Evolutionary conservation across 192 early-diverging fungal genomes (phyloP).

Genomic region (Backusella liffmaniae): DNA sequence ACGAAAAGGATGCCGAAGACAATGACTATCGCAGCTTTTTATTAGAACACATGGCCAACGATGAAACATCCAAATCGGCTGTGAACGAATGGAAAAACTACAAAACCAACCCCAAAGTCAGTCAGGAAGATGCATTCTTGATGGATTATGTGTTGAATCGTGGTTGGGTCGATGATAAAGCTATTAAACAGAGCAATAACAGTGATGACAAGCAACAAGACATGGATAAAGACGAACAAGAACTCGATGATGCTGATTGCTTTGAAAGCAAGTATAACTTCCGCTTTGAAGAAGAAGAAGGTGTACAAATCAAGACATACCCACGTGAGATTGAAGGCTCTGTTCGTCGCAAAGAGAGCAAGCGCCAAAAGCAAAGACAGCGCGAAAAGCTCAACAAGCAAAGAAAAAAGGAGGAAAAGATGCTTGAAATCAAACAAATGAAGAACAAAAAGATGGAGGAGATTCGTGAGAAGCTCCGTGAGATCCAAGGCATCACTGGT

Average conservation of each 20-base stretch:
- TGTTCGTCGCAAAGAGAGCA: constrained; percentile 80
- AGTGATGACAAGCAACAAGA: constrained; percentile 57
- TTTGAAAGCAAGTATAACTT: constrained; percentile 95
- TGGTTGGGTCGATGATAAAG: constrained; percentile 77
- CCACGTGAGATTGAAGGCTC: constrained; percentile 81
- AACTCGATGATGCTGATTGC: constrained; percentile 76
- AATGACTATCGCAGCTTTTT: constrained; percentile 89
- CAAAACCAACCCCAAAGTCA: constrained; percentile 48
- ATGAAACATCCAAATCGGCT: constrained; percentile 47
- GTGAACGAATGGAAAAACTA: constrained; percentile 62
- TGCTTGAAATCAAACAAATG: constrained; percentile 86
- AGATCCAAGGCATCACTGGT: constrained; percentile 86
- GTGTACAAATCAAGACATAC: constrained; percentile 68
- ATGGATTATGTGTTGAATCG: constrained; percentile 92
- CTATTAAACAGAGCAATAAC: constrained; percentile 60
- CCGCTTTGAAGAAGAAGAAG: constrained; percentile 87
- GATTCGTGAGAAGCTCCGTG: constrained; percentile 73
- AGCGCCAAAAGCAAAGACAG: constrained; percentile 74
- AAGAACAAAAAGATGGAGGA: constrained; percentile 93
- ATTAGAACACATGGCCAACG: constrained; percentile 71
- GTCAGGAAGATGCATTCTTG: constrained; percentile 65
- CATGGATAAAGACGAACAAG: constrained; percentile 67
- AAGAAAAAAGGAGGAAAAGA: constrained; percentile 65
- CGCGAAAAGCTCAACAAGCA: constrained; percentile 69
- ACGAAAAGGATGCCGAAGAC: constrained; percentile 80